phyloP scores from a whole-genome alignment of 2,329 filamentous ascomycete species.

The Phialophora expanda region DNA sequence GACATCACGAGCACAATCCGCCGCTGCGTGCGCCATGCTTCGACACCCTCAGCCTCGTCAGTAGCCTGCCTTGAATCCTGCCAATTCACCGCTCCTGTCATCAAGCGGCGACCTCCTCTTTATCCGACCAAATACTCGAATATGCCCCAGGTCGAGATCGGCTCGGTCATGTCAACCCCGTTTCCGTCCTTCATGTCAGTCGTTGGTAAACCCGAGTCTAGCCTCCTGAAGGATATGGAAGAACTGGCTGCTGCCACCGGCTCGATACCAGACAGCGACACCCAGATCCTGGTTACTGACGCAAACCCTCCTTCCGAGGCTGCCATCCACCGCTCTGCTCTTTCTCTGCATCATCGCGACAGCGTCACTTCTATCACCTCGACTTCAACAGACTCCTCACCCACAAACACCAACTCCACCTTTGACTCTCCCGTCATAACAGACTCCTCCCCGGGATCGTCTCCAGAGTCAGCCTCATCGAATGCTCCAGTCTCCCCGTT shows the following conservation, averaged over 20 bases:
- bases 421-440: conserved; percentile 89
- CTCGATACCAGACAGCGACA: conserved; percentile 30
- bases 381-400: conserved; percentile 90
- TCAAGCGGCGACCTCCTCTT: conserved; percentile 35
- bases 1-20: conserved; percentile 21
- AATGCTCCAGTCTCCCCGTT: conserved; percentile 60
- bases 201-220: conserved; percentile 31
- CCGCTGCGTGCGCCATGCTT: conserved; percentile 29
- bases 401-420: conserved; percentile 90
- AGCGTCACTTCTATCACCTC: conserved; percentile 59
- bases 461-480: conserved; percentile 85
- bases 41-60: conserved; percentile 20
- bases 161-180: conserved; percentile 37
- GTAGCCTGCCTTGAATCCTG: conserved; percentile 22
- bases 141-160: conserved; percentile 38
- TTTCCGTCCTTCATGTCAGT: conserved; percentile 40
- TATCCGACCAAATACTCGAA: conserved; percentile 28
- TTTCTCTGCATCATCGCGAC: conserved; percentile 46
- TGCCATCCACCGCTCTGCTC: conserved; percentile 19
- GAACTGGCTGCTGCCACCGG: conserved; percentile 19
- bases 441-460: conserved; percentile 88
- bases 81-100: conserved; percentile 24
- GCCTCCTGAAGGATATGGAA: conserved; percentile 33
- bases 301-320: conserved; percentile 20
- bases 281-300: conserved; percentile 32